Evolutionary conservation across 768 basidiomycete species (phyloP).

Genomic region (Ramaria rubella): DNA sequence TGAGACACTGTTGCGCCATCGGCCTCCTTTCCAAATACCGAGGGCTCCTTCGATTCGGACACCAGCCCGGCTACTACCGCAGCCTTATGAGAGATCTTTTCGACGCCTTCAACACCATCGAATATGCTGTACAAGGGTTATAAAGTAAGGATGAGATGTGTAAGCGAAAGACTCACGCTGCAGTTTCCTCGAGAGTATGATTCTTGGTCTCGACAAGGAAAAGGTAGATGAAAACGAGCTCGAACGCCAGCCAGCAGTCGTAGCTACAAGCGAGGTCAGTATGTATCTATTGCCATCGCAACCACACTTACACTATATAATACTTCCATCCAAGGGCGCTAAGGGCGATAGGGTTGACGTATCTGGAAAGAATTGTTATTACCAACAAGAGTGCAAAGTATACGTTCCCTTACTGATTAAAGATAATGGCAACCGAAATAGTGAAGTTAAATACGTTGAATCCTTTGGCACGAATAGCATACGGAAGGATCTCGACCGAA

Average conservation of each 20-base stretch:
- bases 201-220: slow-evolving; percentile 64
- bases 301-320: too few species aligned
- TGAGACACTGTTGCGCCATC: too few species aligned
- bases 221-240: slow-evolving; percentile 59
- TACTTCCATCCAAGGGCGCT: slow-evolving; percentile 27
- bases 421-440: slow-evolving; percentile 33
- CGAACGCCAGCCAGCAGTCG: slow-evolving; percentile 61
- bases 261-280: too few species aligned
- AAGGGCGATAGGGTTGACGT: slow-evolving; percentile 36
- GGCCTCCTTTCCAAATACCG: too few species aligned
- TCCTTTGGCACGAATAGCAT: slow-evolving; percentile 35
- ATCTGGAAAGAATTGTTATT: slow-evolving; percentile 8
- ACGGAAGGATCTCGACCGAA: slow-evolving; percentile 39
- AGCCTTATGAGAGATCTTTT: slow-evolving; percentile 21
- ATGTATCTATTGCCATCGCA: too few species aligned
- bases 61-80: not conserved
- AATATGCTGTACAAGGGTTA: slow-evolving; percentile 36
- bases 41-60: too few species aligned
- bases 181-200: slow-evolving; percentile 78
- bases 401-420: slow-evolving; percentile 30
- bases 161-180: slow-evolving; percentile 29
- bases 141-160: not conserved
- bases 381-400: not conserved
- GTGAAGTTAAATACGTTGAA: slow-evolving; percentile 33
- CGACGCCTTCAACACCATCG: slow-evolving; percentile 56